A percentile compares a stretch with the other conserved stretches of the same genome.
Conservation (phyloP, 2,329 filamentous ascomycete genomes). For the Trematosphaeria pertusa region DNA sequence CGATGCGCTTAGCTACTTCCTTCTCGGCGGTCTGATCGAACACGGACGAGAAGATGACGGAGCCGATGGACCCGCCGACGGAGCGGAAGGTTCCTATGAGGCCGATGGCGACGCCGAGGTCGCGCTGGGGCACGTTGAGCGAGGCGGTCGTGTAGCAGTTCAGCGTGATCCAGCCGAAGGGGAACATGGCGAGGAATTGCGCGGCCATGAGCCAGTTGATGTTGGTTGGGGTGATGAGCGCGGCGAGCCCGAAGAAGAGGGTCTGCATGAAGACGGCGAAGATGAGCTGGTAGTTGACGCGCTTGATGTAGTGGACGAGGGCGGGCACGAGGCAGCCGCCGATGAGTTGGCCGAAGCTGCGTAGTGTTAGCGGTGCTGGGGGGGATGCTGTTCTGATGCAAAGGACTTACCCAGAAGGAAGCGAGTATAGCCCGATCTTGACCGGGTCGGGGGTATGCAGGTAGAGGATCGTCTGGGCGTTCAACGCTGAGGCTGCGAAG, state of each 20-base stretch:
- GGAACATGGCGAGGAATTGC: constrained; percentile 32
- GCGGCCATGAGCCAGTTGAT: constrained; percentile 26
- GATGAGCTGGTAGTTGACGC: constrained; percentile 24
- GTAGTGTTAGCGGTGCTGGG: constrained; percentile 7
- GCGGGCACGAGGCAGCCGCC: constrained; percentile 23
- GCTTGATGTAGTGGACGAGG: constrained; percentile 26
- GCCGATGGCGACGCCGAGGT: constrained; percentile 26
- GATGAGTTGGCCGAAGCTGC: constrained; percentile 22
- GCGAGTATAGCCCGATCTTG: constrained; percentile 26
- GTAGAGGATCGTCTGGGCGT: constrained; percentile 28
- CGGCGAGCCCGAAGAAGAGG: constrained; percentile 30
- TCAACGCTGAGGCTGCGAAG: constrained; percentile 30
- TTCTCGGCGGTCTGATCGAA: constrained; percentile 30
- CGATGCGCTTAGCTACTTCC: constrained; percentile 34
- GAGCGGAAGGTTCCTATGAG: constrained; percentile 30
- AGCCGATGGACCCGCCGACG: constrained; percentile 27
- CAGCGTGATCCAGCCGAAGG: constrained; percentile 30
- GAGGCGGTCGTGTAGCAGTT: constrained; percentile 26
- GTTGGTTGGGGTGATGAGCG: constrained; percentile 26
- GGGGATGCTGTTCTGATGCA: too few relatives aligned
- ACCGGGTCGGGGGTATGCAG: constrained; percentile 25
- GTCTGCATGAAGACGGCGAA: constrained; percentile 30
- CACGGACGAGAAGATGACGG: constrained; percentile 28
- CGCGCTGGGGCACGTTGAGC: constrained; percentile 27
- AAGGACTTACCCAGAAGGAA: constrained; percentile 26